Base-by-base conservation (phyloP, 192 early-diverging fungal species). In the Entophlyctis luteolus region DNA sequence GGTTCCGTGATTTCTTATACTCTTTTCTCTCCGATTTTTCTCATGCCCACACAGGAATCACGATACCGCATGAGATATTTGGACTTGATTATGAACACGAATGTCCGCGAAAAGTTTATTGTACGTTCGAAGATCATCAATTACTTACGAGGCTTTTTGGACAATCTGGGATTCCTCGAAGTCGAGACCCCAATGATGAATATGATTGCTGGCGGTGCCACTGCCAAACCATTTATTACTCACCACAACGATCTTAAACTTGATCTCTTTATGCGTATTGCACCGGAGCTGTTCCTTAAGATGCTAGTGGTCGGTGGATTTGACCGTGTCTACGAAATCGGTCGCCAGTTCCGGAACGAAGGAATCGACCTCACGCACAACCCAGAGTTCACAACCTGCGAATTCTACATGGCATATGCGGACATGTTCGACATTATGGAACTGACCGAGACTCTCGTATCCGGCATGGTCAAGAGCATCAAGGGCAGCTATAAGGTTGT, bases 151-250 rank as follows among this genome's bases (percentile, higher is more conserved):
- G 84, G 84, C 36, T 99, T 95, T 85, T 81, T 99, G 59, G 96
- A 99, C 76, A 85, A 91, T 68, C 87, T 87, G 35, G 92, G 90
- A 38, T 99, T 99, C 83, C 83, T 99, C 54, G 96, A 99, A 81
- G 96, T 99, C 50, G 97, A 99, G 76, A 99, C 97, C n/a, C 97
- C 97, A 34, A 98, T 98, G 94, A 98, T 99, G 94, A 96, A 95
- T 85, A 90, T 91, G 90, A 94, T 97, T 82, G 79, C 79, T 46
- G 79, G 82, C 12, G 95, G 97, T 59, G 95, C 97, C 49, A 96
- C 95, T n/a, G 97, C 97, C 68, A 96, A 95, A 84, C 97, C 97
- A 23, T 99, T 99, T 76, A 78, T 95, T 66, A 99, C 97, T 33
- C 95, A 98, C 77, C 97, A 99, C 88, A 99, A 99, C 79, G 95